Evolutionary conservation across 1,284 basidiomycete genomes (phyloP).

Genomic region (Ganoderma multipileum): DNA sequence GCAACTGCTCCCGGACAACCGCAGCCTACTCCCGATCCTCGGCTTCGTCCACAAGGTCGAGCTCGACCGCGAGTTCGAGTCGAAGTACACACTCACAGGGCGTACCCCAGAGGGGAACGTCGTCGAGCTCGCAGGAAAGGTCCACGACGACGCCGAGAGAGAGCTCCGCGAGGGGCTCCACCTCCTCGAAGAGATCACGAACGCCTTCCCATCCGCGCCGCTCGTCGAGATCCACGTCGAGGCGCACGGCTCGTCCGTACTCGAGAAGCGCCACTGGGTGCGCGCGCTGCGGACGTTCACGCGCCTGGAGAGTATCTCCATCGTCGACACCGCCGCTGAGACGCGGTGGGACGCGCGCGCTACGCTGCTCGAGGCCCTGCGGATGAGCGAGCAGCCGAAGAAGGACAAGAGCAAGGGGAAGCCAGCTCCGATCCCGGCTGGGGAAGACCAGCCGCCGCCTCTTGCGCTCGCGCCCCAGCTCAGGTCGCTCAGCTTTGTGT

Average conservation of each 20-base stretch:
- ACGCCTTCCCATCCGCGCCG: constrained; percentile 2
- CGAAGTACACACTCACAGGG: background rate
- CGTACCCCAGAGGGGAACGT: background rate
- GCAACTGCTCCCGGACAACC: constrained; percentile 7
- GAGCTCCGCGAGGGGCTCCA: background rate
- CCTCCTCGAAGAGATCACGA: constrained; percentile 1
- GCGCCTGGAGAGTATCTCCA: background rate
- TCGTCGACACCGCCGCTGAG: background rate
- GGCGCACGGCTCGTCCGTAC: background rate
- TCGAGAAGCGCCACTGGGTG: constrained; percentile 10
- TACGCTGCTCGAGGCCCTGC: constrained; percentile 10
- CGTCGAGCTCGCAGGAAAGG: background rate
- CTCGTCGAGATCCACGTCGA: constrained; percentile 11
- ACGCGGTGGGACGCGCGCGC: constrained; percentile 2
- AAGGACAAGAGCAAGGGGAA: background rate
- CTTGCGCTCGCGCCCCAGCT: constrained; percentile 1
- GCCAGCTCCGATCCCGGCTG: background rate
- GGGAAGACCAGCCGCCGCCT: background rate
- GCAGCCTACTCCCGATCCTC: constrained; percentile 8
- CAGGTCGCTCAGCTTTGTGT: background rate
- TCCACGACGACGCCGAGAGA: background rate
- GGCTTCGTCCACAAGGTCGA: background rate
- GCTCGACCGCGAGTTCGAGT: background rate
- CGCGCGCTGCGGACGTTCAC: constrained; percentile 8
- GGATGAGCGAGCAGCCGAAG: background rate